Conservation (phyloP, 495 filamentous ascomycete genomes). For the Tuber brumale region DNA sequence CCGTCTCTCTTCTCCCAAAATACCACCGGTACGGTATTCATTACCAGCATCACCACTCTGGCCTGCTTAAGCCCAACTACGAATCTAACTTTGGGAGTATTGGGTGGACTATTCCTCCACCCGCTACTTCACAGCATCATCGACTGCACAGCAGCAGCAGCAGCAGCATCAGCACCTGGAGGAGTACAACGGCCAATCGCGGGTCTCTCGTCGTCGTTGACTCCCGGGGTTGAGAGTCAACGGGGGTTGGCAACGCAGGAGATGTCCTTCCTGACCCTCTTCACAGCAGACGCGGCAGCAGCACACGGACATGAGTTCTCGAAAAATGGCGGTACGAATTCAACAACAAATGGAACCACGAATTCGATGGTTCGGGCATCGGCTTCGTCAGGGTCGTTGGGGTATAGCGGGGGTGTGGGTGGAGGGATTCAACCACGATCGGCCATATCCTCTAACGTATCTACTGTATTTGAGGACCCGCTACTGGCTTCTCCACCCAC, state of each 20-base stretch:
- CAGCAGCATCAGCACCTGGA: neutral
- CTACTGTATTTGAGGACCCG: slow-evolving; percentile 17
- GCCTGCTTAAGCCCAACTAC: neutral
- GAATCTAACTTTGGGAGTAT: neutral
- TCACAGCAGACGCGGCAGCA: slow-evolving; percentile 52
- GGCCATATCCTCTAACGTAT: neutral
- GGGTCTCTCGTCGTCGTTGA: neutral
- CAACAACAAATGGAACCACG: slow-evolving; percentile 8
- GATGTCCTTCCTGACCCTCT: slow-evolving; percentile 44
- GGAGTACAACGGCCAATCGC: neutral
- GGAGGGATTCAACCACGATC: neutral
- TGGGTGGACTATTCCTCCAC: neutral
- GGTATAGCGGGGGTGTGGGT: neutral
- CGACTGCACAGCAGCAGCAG: neutral
- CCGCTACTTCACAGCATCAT: neutral
- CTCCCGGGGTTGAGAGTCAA: neutral
- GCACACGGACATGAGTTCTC: slow-evolving; percentile 43
- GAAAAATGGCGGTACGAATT: slow-evolving; percentile 3
- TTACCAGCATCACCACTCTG: neutral
- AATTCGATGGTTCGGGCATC: slow-evolving; percentile 6
- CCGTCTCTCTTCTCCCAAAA: neutral
- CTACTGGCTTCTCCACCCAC: slow-evolving; percentile 7
- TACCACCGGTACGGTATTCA: neutral
- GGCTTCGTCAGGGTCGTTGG: neutral
- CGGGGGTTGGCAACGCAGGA: neutral